Evolutionary conservation across 2,329 filamentous ascomycete species (phyloP).

Genomic region (Ramularia endophylla): DNA sequence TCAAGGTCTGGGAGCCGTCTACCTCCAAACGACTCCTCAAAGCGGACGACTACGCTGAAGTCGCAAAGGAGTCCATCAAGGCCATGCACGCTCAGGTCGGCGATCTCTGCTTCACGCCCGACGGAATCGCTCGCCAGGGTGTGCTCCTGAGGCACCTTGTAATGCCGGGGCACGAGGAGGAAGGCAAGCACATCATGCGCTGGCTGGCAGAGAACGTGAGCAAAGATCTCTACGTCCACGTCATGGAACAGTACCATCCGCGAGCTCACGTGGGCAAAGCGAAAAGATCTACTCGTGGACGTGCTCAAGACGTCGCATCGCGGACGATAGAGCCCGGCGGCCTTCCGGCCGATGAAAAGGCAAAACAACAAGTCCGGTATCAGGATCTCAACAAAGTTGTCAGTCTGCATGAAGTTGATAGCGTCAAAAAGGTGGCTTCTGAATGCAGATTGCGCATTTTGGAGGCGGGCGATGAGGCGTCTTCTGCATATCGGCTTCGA

Average conservation of each 20-base stretch:
- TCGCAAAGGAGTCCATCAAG: slow-evolving; percentile 69
- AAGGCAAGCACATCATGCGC: slow-evolving; percentile 66
- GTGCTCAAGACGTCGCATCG: slow-evolving; percentile 25
- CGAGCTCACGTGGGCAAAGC: slow-evolving; percentile 75
- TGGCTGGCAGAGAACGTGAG: slow-evolving; percentile 71
- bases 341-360: slow-evolving; percentile 20
- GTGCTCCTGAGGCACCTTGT: slow-evolving; percentile 73
- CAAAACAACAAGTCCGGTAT: slow-evolving; percentile 54
- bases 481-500: slow-evolving; percentile 2
- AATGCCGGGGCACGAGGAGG: slow-evolving; percentile 74
- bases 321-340: slow-evolving; percentile 27
- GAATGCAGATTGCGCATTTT: slow-evolving; percentile 71
- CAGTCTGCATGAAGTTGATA: slow-evolving; percentile 57
- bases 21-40: slow-evolving; percentile 70
- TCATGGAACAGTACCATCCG: slow-evolving; percentile 85
- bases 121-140: slow-evolving; percentile 74
- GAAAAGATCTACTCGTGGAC: slow-evolving; percentile 33
- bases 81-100: slow-evolving; percentile 78
- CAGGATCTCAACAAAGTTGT: slow-evolving; percentile 72
- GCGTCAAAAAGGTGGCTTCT: slow-evolving; percentile 61
- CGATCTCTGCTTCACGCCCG: slow-evolving; percentile 72
- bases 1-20: slow-evolving; percentile 68
- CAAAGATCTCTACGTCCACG: slow-evolving; percentile 70
- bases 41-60: slow-evolving; percentile 66
- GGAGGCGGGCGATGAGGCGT: slow-evolving; percentile 42